A percentile compares a stretch with the other conserved stretches of the same genome.
phyloP scores from a whole-genome alignment of 495 filamentous ascomycete genomes.

The Neurospora africana region DNA sequence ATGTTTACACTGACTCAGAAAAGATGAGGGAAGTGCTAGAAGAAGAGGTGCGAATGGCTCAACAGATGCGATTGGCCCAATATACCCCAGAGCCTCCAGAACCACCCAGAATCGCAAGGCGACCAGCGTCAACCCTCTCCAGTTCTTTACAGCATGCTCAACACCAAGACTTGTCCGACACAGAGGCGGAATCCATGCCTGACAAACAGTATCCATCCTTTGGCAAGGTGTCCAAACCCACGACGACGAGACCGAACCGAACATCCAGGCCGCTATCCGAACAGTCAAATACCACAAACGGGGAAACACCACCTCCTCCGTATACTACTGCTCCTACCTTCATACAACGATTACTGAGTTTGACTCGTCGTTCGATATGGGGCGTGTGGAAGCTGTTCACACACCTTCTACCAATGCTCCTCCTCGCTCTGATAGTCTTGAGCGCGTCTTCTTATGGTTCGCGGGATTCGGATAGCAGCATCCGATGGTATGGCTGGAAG shows the following conservation, averaged over 20 bases:
- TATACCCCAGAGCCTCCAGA: not conserved
- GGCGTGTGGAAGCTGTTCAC: not conserved
- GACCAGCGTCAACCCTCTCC: not conserved
- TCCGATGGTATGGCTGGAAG: conserved; percentile 13
- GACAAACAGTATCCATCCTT: not conserved
- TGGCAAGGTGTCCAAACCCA: not conserved
- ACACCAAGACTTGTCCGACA: not conserved
- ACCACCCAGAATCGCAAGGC: not conserved
- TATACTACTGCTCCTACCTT: not conserved
- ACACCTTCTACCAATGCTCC: not conserved
- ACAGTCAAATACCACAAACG: not conserved
- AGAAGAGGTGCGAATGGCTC: not conserved
- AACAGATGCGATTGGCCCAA: not conserved
- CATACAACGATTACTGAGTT: not conserved
- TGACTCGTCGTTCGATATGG: not conserved
- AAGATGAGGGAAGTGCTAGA: not conserved
- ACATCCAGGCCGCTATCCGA: not conserved
- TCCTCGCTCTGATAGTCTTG: not conserved
- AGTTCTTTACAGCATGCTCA: not conserved
- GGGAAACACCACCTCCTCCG: not conserved
- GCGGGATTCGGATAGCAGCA: not conserved
- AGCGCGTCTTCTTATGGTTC: not conserved
- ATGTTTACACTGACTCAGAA: not conserved
- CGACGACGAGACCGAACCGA: not conserved
- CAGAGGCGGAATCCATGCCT: not conserved